These are phyloP conservation scores for Nephromyces sp. DNA, from an alignment of 169 alveolate genomes.

Conservation along the genomic window DNA sequence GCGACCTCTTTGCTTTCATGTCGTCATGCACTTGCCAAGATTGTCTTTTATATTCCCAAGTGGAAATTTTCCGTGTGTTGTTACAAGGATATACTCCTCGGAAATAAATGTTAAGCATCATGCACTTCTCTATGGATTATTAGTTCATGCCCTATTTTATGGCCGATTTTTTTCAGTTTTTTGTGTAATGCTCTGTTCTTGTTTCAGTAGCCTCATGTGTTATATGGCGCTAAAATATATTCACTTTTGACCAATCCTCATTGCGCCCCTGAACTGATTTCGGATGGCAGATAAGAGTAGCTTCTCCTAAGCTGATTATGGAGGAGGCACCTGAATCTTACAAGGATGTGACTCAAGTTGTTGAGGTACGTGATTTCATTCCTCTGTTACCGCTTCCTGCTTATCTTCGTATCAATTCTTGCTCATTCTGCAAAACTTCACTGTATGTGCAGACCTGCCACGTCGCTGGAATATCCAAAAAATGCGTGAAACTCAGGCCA, in stretches of 20 bases:
- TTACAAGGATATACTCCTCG: too few relatives aligned
- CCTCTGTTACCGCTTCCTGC: neutral
- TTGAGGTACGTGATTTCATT: constrained; percentile 26
- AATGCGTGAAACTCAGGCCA: constrained; percentile 67
- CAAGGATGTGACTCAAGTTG: constrained; percentile 72
- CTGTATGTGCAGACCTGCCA: constrained; percentile 53
- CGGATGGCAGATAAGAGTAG: constrained; percentile 58
- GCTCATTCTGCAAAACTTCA: neutral
- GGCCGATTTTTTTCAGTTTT: too few relatives aligned
- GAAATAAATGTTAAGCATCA: too few relatives aligned
- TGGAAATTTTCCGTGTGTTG: too few relatives aligned
- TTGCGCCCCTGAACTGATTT: neutral
- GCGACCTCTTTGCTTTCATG: too few relatives aligned
- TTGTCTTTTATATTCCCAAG: too few relatives aligned
- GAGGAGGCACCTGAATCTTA: constrained; percentile 83
- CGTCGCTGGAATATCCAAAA: constrained; percentile 72
- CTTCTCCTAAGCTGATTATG: constrained; percentile 74
- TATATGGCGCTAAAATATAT: neutral
- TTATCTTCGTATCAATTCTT: neutral
- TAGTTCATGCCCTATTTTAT: too few relatives aligned
- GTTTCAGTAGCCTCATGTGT: neutral
- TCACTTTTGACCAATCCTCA: neutral
- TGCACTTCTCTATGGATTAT: too few relatives aligned
- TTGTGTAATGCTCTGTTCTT: neutral
- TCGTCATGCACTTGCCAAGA: too few relatives aligned